Base-by-base conservation (phyloP, 495 filamentous ascomycete species). In the Penicillium riverlandense region DNA sequence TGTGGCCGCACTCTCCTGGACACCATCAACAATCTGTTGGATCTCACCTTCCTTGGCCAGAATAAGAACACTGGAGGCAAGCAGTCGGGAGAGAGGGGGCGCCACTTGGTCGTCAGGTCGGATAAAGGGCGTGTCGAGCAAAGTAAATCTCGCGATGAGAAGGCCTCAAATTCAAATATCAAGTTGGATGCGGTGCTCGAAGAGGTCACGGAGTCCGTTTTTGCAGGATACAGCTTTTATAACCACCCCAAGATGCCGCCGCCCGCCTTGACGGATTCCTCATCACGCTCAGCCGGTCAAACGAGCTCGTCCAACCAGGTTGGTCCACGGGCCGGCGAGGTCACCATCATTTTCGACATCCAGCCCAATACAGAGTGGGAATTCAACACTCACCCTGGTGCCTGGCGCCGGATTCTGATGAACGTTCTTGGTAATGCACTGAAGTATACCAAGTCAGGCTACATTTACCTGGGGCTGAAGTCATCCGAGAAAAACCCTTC, bases 381-480 rank as follows among this genome's bases (percentile, higher is more conserved):
- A 10, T 84, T 83, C 51, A 54, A 60, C 8, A 76, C 76, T 0
- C 75, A 84, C 14, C 72, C 80, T 4, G 83, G 82, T 4, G 81
- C 79, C 2, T 70, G 83, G 57, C 70, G 79, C 14, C 56, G 66
- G 1, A 66, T 74, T 27, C 41, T 74, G 11, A 74, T 70, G 67
- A 88, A 89, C 50, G 52, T 88, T 4, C 75, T 85, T 39, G 81
- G 85, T 10, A 89, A 89, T 56, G 75, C 84, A 0, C 62, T 72
- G 5, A 74, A 74, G 15, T 74, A 71, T 37, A 74, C 69, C 0
- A 38, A 43, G 6, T 59, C 56, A 2, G 70, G 70, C 4, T 70
- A 66, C 29, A 64, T 74, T 11, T 50, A 52, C n/a, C 36, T 66
- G 2, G 45, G 46, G 0, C 14, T 66, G 12, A 54, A 59, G 12